Percentiles rank a stretch among this genome's conserved stretches.
These are phyloP conservation scores for Naegleria fowleri DNA, from an alignment of 208 protist genomes.

Conservation along the genomic window DNA sequence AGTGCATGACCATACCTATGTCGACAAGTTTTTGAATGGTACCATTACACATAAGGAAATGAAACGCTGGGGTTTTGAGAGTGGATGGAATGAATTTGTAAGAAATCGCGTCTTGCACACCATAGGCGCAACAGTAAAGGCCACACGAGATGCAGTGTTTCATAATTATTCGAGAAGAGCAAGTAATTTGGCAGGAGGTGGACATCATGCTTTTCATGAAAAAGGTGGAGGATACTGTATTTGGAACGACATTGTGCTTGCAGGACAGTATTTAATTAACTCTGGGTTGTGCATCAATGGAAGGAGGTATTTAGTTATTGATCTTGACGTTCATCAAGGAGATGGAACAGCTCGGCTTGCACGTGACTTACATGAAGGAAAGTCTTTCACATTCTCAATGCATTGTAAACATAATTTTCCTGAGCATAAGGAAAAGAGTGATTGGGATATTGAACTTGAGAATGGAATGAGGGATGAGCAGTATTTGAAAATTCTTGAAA, in stretches of 20 bases:
- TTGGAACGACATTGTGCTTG: constrained; percentile 39
- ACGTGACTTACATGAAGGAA: not conserved
- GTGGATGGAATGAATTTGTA: not conserved
- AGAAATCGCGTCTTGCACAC: not conserved
- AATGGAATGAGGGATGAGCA: not conserved
- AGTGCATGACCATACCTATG: not conserved
- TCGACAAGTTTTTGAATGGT: not conserved
- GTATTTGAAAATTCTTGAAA: constrained; percentile 22
- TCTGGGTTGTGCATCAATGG: not conserved
- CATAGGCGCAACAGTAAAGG: not conserved
- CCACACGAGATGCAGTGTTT: not conserved
- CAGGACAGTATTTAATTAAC: not conserved
- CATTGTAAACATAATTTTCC: constrained; percentile 37
- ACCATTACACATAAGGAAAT: not conserved
- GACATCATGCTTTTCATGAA: constrained; percentile 35
- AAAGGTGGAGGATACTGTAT: constrained; percentile 40
- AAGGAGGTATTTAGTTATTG: constrained; percentile 30
- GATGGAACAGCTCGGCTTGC: constrained; percentile 26
- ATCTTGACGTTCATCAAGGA: constrained; percentile 44
- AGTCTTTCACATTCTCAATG: constrained; percentile 34
- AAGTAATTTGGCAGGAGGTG: constrained; percentile 33
- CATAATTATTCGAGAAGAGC: not conserved
- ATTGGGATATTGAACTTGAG: constrained; percentile 35
- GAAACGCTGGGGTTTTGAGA: not conserved
- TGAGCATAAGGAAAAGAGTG: not conserved